Evolutionary conservation across 306 rosid species (phyloP).

Genomic region (Cucurbita argyrosperma): DNA sequence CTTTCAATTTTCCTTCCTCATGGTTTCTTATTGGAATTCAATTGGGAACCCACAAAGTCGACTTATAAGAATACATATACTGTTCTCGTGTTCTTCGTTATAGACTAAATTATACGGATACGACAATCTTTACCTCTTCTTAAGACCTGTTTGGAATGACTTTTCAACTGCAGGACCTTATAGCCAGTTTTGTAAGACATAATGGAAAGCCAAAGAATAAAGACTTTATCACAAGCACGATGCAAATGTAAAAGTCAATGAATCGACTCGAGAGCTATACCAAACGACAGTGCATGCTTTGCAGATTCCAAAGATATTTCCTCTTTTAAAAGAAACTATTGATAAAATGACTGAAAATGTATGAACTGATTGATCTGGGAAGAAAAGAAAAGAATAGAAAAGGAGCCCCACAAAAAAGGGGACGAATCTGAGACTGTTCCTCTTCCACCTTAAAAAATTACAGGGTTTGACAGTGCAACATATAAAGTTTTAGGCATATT

Average conservation of each 20-base stretch:
- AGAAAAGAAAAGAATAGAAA: neutral
- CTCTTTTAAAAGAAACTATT: neutral
- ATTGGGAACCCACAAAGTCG: neutral
- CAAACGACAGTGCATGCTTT: neutral
- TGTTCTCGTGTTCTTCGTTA: neutral
- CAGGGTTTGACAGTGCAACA: neutral
- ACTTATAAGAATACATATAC: neutral
- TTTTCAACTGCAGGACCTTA: neutral
- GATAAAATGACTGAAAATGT: neutral
- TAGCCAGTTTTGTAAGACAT: neutral
- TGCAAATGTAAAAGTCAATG: neutral
- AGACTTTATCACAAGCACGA: neutral
- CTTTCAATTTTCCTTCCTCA: neutral
- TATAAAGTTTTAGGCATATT: neutral
- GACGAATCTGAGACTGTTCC: constrained; percentile 1
- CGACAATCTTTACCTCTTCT: neutral
- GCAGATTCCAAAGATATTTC: constrained; percentile 1
- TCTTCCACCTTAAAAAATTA: neutral
- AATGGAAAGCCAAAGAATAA: neutral
- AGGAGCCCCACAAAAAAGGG: neutral
- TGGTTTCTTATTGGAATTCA: neutral
- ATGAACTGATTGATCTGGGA: neutral
- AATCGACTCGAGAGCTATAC: neutral
- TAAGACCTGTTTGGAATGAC: too few species aligned
- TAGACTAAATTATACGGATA: neutral